Evolutionary conservation across 495 filamentous ascomycete species (phyloP).

Genomic region (Talaromyces adpressus): DNA sequence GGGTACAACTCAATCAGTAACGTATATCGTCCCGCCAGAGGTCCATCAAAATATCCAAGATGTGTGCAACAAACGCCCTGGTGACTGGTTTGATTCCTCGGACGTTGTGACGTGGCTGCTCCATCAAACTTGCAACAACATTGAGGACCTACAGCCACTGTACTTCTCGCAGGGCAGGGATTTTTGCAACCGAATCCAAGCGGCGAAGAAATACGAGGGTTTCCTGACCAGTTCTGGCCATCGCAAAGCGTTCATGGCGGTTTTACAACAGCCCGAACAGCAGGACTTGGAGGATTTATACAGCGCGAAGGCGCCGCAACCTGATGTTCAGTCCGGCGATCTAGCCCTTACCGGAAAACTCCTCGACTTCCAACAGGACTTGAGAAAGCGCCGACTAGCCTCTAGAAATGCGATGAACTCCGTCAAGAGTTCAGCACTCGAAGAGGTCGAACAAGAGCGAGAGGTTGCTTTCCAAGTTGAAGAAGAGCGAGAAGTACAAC

Average conservation of each 20-base stretch:
- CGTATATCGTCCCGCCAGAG: slow-evolving; percentile 43
- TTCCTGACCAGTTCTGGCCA: slow-evolving; percentile 24
- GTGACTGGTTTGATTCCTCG: slow-evolving; percentile 25
- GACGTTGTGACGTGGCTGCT: slow-evolving; percentile 56
- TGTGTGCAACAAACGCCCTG: slow-evolving; percentile 7
- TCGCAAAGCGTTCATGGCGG: slow-evolving; percentile 25
- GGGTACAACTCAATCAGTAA: slow-evolving; percentile 49
- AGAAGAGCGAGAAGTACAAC: slow-evolving; percentile 34
- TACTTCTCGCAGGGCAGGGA: slow-evolving; percentile 51
- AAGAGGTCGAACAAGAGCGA: slow-evolving; percentile 49
- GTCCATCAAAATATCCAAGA: slow-evolving; percentile 43
- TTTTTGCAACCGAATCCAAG: slow-evolving; percentile 37
- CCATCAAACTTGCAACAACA: slow-evolving; percentile 50
- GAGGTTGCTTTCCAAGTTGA: slow-evolving; percentile 44
- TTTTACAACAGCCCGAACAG: slow-evolving; percentile 32
- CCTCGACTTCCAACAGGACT: slow-evolving; percentile 15
- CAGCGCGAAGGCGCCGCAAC: not conserved
- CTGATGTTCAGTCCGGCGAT: slow-evolving; percentile 12
- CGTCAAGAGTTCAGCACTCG: slow-evolving; percentile 32
- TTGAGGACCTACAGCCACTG: slow-evolving; percentile 47
- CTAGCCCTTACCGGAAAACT: slow-evolving; percentile 23
- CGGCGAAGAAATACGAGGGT: slow-evolving; percentile 17
- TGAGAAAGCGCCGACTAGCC: slow-evolving; percentile 5
- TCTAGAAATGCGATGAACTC: slow-evolving; percentile 12
- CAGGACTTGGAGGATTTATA: slow-evolving; percentile 43